A percentile compares a stretch with the other conserved stretches of the same genome.
Evolutionary conservation across 176 grass and related monocot genomes (phyloP).

Genomic region (Aegilops longissima): DNA sequence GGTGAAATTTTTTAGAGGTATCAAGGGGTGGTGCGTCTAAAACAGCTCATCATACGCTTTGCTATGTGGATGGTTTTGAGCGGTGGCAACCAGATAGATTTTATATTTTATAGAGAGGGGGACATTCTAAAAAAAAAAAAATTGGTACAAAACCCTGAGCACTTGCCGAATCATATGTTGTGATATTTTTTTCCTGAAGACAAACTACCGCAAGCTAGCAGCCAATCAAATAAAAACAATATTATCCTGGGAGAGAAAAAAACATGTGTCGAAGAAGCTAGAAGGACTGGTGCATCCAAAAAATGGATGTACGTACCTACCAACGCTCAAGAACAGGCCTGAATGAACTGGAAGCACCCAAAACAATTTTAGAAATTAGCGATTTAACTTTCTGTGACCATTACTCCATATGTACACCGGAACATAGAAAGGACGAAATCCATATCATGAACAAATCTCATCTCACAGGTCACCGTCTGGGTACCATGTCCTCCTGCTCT

Average conservation of each 20-base stretch:
- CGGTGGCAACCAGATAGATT: background rate
- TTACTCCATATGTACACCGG: background rate
- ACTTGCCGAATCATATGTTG: background rate
- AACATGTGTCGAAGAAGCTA: background rate
- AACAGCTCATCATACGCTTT: no score
- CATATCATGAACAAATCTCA: slow-evolving; percentile 2
- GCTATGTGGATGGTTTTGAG: background rate
- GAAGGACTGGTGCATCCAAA: background rate
- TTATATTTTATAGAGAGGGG: background rate
- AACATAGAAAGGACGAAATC: background rate
- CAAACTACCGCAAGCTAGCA: background rate
- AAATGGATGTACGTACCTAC: background rate
- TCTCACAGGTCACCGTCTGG: background rate
- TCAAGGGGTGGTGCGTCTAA: no score
- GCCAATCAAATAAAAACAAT: no score
- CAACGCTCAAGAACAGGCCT: slow-evolving; percentile 4
- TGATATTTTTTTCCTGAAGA: background rate
- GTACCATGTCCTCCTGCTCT: background rate
- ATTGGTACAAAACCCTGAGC: background rate
- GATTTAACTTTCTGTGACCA: background rate
- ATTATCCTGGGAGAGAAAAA: background rate
- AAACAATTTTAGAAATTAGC: background rate
- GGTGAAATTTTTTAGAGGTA: no score
- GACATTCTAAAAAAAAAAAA: background rate
- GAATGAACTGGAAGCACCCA: background rate